phyloP scores from a whole-genome alignment of 1,284 basidiomycete genomes.

The Ceratobasidium sp. region DNA sequence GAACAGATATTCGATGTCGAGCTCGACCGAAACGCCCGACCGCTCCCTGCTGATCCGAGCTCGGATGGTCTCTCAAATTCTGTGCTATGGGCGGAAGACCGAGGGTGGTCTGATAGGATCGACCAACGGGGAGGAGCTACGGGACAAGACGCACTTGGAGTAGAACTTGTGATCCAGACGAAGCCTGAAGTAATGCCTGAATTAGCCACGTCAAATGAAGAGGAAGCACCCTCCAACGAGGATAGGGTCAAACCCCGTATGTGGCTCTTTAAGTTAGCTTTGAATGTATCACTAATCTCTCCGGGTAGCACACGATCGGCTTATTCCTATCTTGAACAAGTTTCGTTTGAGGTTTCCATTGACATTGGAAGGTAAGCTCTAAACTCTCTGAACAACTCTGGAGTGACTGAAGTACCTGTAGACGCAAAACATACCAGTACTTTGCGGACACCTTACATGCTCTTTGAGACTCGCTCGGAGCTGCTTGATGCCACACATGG shows the following conservation, averaged over 20 bases:
- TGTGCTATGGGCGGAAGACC: conserved; percentile 35
- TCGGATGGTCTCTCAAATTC: conserved; percentile 8
- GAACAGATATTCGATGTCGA: conserved; percentile 41
- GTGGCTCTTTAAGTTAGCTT: background rate
- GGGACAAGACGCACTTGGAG: too few species aligned
- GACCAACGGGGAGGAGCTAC: background rate
- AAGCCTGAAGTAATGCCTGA: background rate
- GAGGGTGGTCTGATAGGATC: conserved; percentile 3
- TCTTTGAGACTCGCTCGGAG: conserved; percentile 15
- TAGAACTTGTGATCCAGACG: background rate
- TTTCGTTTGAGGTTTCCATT: conserved; percentile 26
- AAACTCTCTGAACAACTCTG: background rate
- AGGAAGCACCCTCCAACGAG: background rate
- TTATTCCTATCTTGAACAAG: conserved; percentile 27
- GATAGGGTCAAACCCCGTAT: background rate
- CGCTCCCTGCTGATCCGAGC: background rate
- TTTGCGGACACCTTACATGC: conserved; percentile 14
- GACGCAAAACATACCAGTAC: background rate
- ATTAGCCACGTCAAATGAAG: background rate
- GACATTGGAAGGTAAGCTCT: conserved; percentile 18
- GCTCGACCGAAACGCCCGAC: conserved; percentile 15
- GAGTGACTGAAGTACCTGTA: too few species aligned
- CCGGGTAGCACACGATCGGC: conserved; percentile 17
- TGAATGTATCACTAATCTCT: background rate
- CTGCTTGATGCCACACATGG: conserved; percentile 32